These are phyloP conservation scores for Adansonia grandidieri DNA, from an alignment of 441 rosid species.

Conservation along the genomic window DNA sequence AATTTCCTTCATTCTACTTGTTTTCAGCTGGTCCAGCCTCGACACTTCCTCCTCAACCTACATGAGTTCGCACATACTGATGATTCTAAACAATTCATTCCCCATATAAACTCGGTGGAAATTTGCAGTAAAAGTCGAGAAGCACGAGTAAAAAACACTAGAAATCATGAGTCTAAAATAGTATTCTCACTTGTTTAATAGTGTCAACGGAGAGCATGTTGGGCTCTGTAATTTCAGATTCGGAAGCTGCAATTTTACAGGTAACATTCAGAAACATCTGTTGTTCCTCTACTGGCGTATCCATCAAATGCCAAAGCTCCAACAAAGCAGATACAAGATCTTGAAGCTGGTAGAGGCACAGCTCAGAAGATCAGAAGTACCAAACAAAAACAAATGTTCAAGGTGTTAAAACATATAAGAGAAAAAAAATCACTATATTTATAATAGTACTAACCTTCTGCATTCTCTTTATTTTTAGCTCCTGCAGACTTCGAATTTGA, in stretches of 20 bases:
- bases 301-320: conserved; percentile 87
- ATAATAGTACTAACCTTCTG: conserved; percentile 51
- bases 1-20: conserved; percentile 77
- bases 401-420: not conserved
- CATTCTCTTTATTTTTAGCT: conserved; percentile 68
- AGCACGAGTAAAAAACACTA: not conserved
- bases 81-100: not conserved
- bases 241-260: conserved; percentile 62
- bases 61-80: conserved; percentile 17
- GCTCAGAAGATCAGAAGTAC: conserved; percentile 19
- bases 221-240: conserved; percentile 65
- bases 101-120: conserved; percentile 2
- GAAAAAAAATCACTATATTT: conserved; percentile 15
- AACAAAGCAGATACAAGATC: conserved; percentile 63
- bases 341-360: conserved; percentile 60
- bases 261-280: conserved; percentile 62
- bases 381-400: not conserved
- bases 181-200: conserved; percentile 62
- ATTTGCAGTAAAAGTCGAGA: not conserved
- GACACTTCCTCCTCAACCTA: conserved; percentile 82
- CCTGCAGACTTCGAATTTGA: conserved; percentile 51
- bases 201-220: conserved; percentile 58
- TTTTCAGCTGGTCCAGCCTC: conserved; percentile 73
- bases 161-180: not conserved
- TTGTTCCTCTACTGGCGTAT: conserved; percentile 78